Conservation (phyloP, 2,329 filamentous ascomycete genomes). For the Ophiostoma ulmi region DNA sequence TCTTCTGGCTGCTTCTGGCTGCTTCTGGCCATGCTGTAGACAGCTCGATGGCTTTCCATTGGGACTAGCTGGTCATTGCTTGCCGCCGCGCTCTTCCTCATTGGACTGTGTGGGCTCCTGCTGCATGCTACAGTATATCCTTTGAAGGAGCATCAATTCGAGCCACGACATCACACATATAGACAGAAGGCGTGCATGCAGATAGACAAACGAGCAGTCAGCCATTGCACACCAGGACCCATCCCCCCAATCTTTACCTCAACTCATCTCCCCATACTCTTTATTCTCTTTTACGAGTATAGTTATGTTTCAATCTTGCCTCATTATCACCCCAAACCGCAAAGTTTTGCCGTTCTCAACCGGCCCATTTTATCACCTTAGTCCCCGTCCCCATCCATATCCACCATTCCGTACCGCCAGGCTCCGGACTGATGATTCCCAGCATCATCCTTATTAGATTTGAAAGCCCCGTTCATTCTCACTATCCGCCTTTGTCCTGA, state of each 20-base stretch:
- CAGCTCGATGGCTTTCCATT: constrained; percentile 11
- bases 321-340: neutral
- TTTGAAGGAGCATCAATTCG: constrained; percentile 20
- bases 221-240: constrained; percentile 3
- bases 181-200: neutral
- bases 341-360: constrained; percentile 1
- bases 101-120: constrained; percentile 19
- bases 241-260: neutral
- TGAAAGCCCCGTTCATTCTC: neutral
- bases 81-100: constrained; percentile 8
- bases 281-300: neutral
- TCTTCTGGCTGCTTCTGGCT: neutral
- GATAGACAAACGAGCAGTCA: neutral
- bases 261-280: neutral
- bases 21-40: neutral
- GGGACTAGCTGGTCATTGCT: constrained; percentile 22
- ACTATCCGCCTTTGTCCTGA: neutral
- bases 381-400: neutral
- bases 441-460: neutral
- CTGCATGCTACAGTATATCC: constrained; percentile 13
- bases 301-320: neutral
- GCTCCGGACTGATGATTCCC: neutral
- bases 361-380: neutral
- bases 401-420: constrained; percentile 3
- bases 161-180: constrained; percentile 27